phyloP scores from a whole-genome alignment of 169 alveolate species.

The Toxoplasma gondii region DNA sequence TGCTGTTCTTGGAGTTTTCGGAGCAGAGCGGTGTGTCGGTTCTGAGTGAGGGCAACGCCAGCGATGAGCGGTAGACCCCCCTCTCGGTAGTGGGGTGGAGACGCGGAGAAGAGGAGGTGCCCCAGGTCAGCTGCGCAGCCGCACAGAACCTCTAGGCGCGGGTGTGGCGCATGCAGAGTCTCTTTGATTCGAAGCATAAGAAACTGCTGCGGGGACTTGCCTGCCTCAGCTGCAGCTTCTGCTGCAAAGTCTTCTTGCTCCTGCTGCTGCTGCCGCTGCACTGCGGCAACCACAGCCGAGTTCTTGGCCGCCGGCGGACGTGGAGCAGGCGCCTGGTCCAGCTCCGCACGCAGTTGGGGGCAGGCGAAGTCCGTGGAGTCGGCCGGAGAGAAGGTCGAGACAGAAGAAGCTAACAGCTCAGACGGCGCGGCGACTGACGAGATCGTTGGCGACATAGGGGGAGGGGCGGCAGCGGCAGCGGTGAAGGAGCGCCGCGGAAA shows the following conservation, averaged over 20 bases:
- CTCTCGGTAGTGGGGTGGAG: not conserved
- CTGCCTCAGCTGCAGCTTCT: constrained; percentile 13
- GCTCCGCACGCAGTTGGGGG: not conserved
- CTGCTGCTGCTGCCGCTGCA: not conserved
- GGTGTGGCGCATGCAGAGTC: not conserved
- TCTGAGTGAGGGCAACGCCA: not conserved
- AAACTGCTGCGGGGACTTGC: not conserved
- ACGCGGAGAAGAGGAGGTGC: not conserved
- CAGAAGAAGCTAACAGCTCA: not conserved
- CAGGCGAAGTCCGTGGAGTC: not conserved
- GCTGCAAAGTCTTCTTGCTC: not conserved
- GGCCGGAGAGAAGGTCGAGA: not conserved
- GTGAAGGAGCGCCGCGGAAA: not conserved
- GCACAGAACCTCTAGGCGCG: not conserved
- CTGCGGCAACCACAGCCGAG: not conserved
- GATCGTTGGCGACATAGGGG: not conserved
- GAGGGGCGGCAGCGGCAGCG: not conserved
- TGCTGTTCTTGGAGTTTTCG: not conserved
- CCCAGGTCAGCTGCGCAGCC: not conserved
- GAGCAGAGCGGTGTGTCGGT: not conserved
- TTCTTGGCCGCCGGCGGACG: not conserved
- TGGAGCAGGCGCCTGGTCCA: not conserved
- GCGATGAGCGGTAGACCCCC: not conserved
- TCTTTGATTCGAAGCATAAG: not conserved
- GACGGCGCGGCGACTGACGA: not conserved